Evolutionary conservation across 176 grass and related monocot species (phyloP), one percentile per base, ranked within the genome.

Genomic region (Carex parvula): DNA sequence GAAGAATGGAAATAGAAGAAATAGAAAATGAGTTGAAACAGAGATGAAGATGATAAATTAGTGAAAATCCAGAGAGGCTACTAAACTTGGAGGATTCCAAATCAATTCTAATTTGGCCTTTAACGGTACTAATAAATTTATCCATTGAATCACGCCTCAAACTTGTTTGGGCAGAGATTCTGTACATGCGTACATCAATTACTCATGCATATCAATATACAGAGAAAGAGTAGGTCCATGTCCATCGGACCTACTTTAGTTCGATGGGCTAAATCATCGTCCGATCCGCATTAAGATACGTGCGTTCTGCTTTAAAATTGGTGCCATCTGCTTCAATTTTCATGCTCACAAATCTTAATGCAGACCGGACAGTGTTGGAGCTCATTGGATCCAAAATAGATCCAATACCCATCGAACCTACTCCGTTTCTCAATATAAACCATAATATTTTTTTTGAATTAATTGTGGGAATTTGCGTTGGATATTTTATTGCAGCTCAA

Each of bases 31-130:
- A 60, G 59, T 60, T 60, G 59, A 8, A 60, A 60, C n/a, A 73
- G 70, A 50, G 70, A 52, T 74, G 11, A 74, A 50, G 22, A 74
- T 74, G 70, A 74, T 26, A 15, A 74, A 74, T 74, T 74, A 74
- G 42, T 74, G 70, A 44, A 50, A 74, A 74, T 52, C 70, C 70
- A 73, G 70, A 74, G 70, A 74, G 70, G 70, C 41, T 21, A n/a
- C 70, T 74, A 52, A 74, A 74, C 42, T 74, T 73, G 41, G 44
- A 74, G 42, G 17, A 21, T 33, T 65, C 24, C 48, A 48, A 52
- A 1, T 52, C 3, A 39, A 68, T 68, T 68, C 32, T 15, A 39
- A 58, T 58, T 16, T 16, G 15, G 16, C 17, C 56, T 58, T 58
- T 58, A 18, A 16, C 56, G 56, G 17, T 46, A 46, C 1, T 10